phyloP scores from a whole-genome alignment of 2,329 filamentous ascomycete species.

The Monilinia fructicola region DNA sequence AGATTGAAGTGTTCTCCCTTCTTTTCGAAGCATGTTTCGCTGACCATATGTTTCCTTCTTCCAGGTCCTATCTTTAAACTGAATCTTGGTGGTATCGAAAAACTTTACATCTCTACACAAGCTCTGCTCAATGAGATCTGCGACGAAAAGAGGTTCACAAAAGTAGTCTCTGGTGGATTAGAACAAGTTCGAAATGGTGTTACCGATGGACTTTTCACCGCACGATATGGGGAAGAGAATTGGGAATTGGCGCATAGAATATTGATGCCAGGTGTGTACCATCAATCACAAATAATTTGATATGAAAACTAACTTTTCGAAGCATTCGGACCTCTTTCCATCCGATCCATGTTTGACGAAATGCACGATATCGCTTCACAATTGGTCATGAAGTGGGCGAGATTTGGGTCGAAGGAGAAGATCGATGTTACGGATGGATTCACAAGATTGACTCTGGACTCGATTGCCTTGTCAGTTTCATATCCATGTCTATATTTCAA shows the following conservation, averaged over 20 bases:
- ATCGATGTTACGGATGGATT: conserved; percentile 68
- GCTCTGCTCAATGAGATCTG: conserved; percentile 62
- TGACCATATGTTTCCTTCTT: background rate
- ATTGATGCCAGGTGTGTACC: conserved; percentile 52
- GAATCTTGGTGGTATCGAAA: conserved; percentile 47
- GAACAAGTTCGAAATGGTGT: conserved; percentile 58
- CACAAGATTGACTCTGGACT: conserved; percentile 69
- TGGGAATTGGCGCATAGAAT: conserved; percentile 68
- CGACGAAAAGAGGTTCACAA: conserved; percentile 63
- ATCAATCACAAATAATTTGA: background rate
- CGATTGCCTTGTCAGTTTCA: conserved; percentile 48
- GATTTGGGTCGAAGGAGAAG: conserved; percentile 55
- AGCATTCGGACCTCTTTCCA: conserved; percentile 67
- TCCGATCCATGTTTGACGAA: conserved; percentile 66
- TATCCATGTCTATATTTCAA: background rate
- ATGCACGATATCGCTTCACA: conserved; percentile 69
- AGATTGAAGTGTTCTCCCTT: background rate
- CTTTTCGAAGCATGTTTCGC: conserved; percentile 4
- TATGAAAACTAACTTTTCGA: background rate
- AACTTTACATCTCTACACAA: conserved; percentile 53
- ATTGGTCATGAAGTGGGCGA: conserved; percentile 66
- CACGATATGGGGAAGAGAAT: conserved; percentile 51
- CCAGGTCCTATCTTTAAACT: conserved; percentile 57
- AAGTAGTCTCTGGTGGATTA: conserved; percentile 53
- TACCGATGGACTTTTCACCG: conserved; percentile 67